These are phyloP conservation scores for Albizia julibrissin DNA, from an alignment of 306 rosid species.

Conservation along the genomic window DNA sequence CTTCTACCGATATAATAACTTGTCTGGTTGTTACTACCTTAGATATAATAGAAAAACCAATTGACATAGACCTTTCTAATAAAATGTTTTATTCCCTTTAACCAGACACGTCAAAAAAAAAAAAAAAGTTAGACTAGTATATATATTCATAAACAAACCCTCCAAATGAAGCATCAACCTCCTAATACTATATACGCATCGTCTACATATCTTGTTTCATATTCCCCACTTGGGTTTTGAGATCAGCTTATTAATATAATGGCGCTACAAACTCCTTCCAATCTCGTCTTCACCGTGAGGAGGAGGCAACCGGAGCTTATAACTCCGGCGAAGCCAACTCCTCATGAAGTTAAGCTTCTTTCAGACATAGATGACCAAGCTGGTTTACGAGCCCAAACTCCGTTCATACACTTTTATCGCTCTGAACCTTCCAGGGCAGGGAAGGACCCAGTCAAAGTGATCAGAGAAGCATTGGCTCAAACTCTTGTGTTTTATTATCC, in stretches of 20 bases:
- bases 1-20: too few relatives aligned
- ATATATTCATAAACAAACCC: neutral
- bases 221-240: neutral
- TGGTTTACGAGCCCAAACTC: neutral
- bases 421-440: neutral
- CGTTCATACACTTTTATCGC: neutral
- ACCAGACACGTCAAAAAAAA: neutral
- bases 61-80: neutral
- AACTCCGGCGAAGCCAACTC: neutral
- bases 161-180: neutral
- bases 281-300: neutral
- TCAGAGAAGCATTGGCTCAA: neutral
- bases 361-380: neutral
- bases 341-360: neutral
- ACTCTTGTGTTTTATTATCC: neutral
- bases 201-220: neutral
- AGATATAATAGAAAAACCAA: too few relatives aligned
- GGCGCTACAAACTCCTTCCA: neutral
- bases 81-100: neutral
- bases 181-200: neutral
- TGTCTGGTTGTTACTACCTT: neutral
- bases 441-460: neutral
- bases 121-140: neutral
- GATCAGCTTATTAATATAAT: neutral
- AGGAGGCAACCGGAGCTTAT: neutral